Conservation (phyloP, 148 eudicot genomes). For the Fagopyrum tataricum region DNA sequence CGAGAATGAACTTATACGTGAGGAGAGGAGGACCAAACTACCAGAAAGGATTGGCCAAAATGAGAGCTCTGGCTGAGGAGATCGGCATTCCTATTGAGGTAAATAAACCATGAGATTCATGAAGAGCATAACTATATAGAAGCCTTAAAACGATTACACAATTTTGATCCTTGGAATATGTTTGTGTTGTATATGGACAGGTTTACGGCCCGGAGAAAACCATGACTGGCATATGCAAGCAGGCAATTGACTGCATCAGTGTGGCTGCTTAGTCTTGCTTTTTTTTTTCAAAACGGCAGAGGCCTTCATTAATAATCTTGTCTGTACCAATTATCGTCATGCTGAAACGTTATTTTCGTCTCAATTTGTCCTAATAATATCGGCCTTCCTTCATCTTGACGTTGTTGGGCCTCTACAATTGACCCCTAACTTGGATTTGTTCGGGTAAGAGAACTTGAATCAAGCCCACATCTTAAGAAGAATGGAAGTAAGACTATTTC, state of each 20-base stretch:
- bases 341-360: not conserved
- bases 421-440: not conserved
- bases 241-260: slow-evolving; percentile 83
- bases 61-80: slow-evolving; percentile 84
- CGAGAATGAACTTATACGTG: slow-evolving; percentile 83
- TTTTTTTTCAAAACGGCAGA: not conserved
- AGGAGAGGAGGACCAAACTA: slow-evolving; percentile 99
- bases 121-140: not conserved
- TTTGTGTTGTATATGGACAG: slow-evolving; percentile 18
- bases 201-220: slow-evolving; percentile 96
- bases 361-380: slow-evolving; percentile 1
- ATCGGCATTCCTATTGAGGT: slow-evolving; percentile 98
- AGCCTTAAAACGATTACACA: not conserved
- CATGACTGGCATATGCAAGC: slow-evolving; percentile 98
- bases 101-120: not conserved
- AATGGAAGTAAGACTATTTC: too few relatives aligned
- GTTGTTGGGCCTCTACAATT: not conserved
- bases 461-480: not conserved
- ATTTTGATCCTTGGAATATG: not conserved
- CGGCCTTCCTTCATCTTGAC: not conserved
- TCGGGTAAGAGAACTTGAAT: not conserved
- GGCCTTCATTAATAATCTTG: not conserved
- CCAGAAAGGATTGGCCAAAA: slow-evolving; percentile 91
- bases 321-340: not conserved
- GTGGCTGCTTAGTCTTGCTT: slow-evolving; percentile 47